Base-by-base conservation (phyloP, 257 asterid genomes). In the Solanum arcanum region DNA sequence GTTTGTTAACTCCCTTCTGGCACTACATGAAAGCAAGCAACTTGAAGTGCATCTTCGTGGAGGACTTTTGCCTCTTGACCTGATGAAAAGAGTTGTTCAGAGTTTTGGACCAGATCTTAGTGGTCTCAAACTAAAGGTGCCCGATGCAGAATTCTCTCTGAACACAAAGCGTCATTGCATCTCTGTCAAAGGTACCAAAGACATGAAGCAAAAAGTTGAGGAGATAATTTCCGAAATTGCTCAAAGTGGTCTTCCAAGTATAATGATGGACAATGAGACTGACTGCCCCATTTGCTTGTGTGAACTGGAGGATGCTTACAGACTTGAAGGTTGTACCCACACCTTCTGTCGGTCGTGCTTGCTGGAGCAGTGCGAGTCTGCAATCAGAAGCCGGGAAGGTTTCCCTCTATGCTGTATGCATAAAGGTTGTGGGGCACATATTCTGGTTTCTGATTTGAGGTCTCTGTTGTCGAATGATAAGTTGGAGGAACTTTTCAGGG, bases 41-140 rank as follows among this genome's bases (percentile, higher is more conserved):
- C 95, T 94, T 35, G 96, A 97, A 88, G 92, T 97, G 88, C 94
- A 89, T 44, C 97, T 97, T n/a, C 96, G 98, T 2, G 94, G 92
- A 84, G 91, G 92, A 11, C 88, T 56, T 84, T 85, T 93, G 15
- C 98, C 99, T 66, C 93, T 95, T 66, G 98, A 95, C 90, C 88
- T 95, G 95, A 94, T 97, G 99, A 97, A 97, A 93, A 89, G 93
- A 88, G 93, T 95, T 15, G 98, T 97, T 59, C 92, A 91, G 87
- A 92, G 89, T 68, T 97, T 91, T 60, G 98, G 99, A 49, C 94
- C 97, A 3, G 98, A 97, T 82, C 98, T 97, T 70, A 91, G 62
- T 3, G 95, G 98, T 73, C 98, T 97, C 59, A 92, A 91, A 88
- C 91, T 92, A 88, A 92, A 85, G 90, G 87, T 95, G 49, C 98